Evolutionary conservation across 2,329 filamentous ascomycete genomes (phyloP).

Genomic region (Ophiocordyceps unilateralis): DNA sequence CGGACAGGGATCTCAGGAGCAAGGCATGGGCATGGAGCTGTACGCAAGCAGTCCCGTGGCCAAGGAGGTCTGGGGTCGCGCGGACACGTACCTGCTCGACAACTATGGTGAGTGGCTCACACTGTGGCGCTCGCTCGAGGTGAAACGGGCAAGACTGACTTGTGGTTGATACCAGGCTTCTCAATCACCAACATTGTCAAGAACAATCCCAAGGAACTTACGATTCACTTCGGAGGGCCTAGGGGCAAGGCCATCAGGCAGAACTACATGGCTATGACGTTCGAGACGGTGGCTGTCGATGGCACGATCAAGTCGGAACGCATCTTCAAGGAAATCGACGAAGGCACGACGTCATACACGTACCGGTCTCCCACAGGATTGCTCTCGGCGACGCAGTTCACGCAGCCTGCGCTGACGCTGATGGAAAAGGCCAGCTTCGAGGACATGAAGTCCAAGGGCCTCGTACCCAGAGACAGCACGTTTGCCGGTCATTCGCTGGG

Average conservation of each 20-base stretch:
- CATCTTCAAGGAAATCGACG: conserved; percentile 96
- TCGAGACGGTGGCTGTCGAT: conserved; percentile 89
- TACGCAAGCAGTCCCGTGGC: conserved; percentile 88
- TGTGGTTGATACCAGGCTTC: conserved; percentile 40
- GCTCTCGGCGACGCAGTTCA: conserved; percentile 95
- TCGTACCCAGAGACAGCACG: conserved; percentile 89
- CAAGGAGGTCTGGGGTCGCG: conserved; percentile 93
- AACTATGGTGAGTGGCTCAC: conserved; percentile 61
- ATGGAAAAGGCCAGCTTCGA: conserved; percentile 99
- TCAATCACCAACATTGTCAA: conserved; percentile 98
- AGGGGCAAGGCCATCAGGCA: conserved; percentile 93
- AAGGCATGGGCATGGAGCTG: conserved; percentile 99
- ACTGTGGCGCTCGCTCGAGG: not conserved
- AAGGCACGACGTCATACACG: conserved; percentile 87
- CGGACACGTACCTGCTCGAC: conserved; percentile 95
- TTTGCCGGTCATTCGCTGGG: conserved; percentile 96
- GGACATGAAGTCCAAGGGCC: conserved; percentile 94
- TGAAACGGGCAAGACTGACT: not conserved
- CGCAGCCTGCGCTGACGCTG: conserved; percentile 85
- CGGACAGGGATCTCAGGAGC: conserved; percentile 93
- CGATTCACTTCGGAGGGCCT: conserved; percentile 92
- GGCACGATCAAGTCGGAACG: conserved; percentile 94
- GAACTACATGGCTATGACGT: conserved; percentile 99
- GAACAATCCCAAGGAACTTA: conserved; percentile 98
- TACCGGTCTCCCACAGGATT: conserved; percentile 91